phyloP scores from a whole-genome alignment of 768 basidiomycete genomes.

The Leccinum disarticulatum region DNA sequence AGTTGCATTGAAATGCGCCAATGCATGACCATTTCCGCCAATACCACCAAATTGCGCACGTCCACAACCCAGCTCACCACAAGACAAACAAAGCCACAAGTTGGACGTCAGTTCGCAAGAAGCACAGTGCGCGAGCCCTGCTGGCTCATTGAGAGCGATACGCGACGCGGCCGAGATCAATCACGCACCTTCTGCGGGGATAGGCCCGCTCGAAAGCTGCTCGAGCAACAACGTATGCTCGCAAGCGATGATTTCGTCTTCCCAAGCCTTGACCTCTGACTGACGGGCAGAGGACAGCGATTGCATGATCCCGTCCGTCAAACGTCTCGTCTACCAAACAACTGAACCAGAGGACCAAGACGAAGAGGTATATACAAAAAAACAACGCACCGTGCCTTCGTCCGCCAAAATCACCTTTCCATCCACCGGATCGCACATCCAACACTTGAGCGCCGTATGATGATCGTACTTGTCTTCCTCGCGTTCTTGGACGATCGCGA shows the following conservation, averaged over 20 bases:
- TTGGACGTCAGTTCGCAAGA: conserved; percentile 87
- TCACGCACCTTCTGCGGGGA: conserved; percentile 27
- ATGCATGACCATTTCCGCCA: conserved; percentile 87
- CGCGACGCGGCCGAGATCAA: background rate
- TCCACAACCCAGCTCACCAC: conserved; percentile 89
- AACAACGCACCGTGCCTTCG: conserved; percentile 34
- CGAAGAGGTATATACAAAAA: background rate
- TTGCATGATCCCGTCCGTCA: conserved; percentile 70
- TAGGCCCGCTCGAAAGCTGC: conserved; percentile 37
- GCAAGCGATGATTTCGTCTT: conserved; percentile 88
- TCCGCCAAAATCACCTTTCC: conserved; percentile 45
- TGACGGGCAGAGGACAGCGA: conserved; percentile 88
- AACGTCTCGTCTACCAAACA: conserved; percentile 45
- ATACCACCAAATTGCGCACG: conserved; percentile 78
- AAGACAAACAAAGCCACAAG: conserved; percentile 93
- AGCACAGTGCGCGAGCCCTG: conserved; percentile 79
- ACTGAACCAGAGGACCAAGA: background rate
- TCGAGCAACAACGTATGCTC: conserved; percentile 68
- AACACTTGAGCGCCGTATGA: conserved; percentile 66
- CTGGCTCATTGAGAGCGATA: background rate
- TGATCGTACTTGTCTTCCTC: conserved; percentile 89
- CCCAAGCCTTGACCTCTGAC: conserved; percentile 96
- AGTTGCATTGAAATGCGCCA: conserved; percentile 71
- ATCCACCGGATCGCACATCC: conserved; percentile 59
- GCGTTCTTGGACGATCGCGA: conserved; percentile 82